phyloP scores from a whole-genome alignment of 768 basidiomycete species.

The Kwoniella sp. region DNA sequence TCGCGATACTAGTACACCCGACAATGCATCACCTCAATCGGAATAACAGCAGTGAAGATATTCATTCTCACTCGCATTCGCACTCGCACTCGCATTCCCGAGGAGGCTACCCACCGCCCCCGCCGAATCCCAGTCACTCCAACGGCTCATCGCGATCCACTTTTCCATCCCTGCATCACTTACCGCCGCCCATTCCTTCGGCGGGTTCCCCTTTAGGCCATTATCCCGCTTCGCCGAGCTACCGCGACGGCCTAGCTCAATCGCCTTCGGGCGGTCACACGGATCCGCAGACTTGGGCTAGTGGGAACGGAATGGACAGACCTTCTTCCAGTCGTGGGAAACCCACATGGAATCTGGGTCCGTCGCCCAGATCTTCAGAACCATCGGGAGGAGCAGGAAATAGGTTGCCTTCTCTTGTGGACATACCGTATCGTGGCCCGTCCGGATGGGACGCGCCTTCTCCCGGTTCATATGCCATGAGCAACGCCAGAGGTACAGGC shows the following conservation, averaged over 20 bases:
- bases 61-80: conserved; percentile 1
- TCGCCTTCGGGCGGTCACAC: conserved; percentile 33
- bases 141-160: conserved; percentile 12
- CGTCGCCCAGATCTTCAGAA: conserved; percentile 20
- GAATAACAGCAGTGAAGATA: not conserved
- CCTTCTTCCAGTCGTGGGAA: conserved; percentile 10
- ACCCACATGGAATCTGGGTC: conserved; percentile 13
- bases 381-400: conserved; percentile 2
- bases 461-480: conserved; percentile 24
- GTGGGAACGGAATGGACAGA: conserved; percentile 4
- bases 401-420: conserved; percentile 31
- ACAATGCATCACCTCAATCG: not conserved
- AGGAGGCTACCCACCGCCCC: conserved; percentile 13
- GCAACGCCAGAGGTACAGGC: conserved; percentile 16
- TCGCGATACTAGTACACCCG: not conserved
- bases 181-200: conserved; percentile 35
- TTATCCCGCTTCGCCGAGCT: conserved; percentile 26
- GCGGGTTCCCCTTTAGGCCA: conserved; percentile 23
- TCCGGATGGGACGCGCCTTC: conserved; percentile 28
- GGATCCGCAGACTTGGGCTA: conserved; percentile 35
- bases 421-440: conserved; percentile 22
- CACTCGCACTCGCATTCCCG: conserved; percentile 6
- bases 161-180: conserved; percentile 27
- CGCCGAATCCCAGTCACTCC: not conserved
- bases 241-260: conserved; percentile 21